Evolutionary conservation across 306 rosid genomes (phyloP), one percentile per base, ranked within the genome.

Genomic region (Begonia fuchsioides): DNA sequence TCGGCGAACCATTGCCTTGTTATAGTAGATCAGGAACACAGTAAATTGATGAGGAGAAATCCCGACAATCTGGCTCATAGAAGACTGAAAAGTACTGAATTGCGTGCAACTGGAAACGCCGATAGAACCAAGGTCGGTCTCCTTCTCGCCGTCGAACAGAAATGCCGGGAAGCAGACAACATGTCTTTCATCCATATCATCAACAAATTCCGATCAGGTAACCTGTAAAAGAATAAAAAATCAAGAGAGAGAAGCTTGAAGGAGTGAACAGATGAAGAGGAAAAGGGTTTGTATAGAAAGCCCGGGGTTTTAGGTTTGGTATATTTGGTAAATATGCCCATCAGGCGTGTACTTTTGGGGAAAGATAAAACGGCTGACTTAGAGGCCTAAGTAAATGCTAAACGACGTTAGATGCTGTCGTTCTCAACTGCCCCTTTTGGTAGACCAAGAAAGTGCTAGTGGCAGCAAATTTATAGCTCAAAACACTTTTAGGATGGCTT

Each of bases 1-100:
- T 47, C 66, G 62, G 54, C 57, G 61, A n/a, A 53, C 49, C 4
- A 53, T 60, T 10, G 55, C 7, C 13, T 12, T 20, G 49, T 58
- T 58, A 15, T 39, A 17, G 47, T 59, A 54, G 32, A 55, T 49
- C 3, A 86, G 48, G 19, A 59, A 79, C 18, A 68, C 68, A 7
- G 79, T 59, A 64, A 78, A 76, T 17, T 69, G 75, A 51, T 72
- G 65, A 8, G 78, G 61, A 2, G 83, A 58, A 66, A 81, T 64
- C 58, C 85, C 81, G 58, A 81, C 69, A 77, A 44, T 64, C 47
- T 57, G 55, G 64, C 81, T 70, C 43, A 81, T 44, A 15, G 54
- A 9, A n/a, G 59, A 32, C 15, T 65, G 67, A 13, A 81, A 66
- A 9, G 15, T 54, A 59, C 72, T 68, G 72, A 76, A 76, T n/a